Evolutionary conservation across 129 eudicot species (phyloP).

Genomic region (Chrysanthemum lavandulifolium): DNA sequence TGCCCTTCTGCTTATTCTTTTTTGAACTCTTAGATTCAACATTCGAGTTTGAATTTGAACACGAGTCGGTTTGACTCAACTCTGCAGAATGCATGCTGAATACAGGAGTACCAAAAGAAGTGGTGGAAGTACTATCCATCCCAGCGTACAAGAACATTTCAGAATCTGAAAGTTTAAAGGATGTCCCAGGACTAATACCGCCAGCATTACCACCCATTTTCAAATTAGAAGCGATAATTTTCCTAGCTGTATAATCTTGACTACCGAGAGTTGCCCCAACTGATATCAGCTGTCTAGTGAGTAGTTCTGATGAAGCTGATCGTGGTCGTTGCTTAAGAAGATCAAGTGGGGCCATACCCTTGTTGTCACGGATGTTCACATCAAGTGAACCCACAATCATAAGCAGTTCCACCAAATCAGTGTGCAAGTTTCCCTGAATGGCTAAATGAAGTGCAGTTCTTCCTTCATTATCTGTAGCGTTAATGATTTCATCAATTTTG

Average conservation of each 20-base stretch:
- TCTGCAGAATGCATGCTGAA: conserved; percentile 28
- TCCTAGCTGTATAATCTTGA: conserved; percentile 67
- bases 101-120: conserved; percentile 29
- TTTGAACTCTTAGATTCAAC: conserved; percentile 23
- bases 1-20: conserved; percentile 38
- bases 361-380: conserved; percentile 60
- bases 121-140: conserved; percentile 29
- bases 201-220: conserved; percentile 55
- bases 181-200: conserved; percentile 76
- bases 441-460: conserved; percentile 90
- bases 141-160: conserved; percentile 73
- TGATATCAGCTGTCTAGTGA: conserved; percentile 64
- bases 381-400: conserved; percentile 59
- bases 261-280: conserved; percentile 77
- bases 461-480: conserved; percentile 57
- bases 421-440: conserved; percentile 62
- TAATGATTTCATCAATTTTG: conserved; percentile 55
- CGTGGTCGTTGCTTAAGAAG: conserved; percentile 68
- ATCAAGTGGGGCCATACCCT: conserved; percentile 77
- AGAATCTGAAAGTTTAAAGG: conserved; percentile 64
- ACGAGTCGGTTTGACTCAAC: conserved; percentile 33
- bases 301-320: conserved; percentile 74
- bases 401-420: conserved; percentile 69
- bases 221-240: conserved; percentile 70
- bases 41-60: conserved; percentile 33